Conservation (phyloP, 2,329 filamentous ascomycete species). For the Tolypocladium tundrense region DNA sequence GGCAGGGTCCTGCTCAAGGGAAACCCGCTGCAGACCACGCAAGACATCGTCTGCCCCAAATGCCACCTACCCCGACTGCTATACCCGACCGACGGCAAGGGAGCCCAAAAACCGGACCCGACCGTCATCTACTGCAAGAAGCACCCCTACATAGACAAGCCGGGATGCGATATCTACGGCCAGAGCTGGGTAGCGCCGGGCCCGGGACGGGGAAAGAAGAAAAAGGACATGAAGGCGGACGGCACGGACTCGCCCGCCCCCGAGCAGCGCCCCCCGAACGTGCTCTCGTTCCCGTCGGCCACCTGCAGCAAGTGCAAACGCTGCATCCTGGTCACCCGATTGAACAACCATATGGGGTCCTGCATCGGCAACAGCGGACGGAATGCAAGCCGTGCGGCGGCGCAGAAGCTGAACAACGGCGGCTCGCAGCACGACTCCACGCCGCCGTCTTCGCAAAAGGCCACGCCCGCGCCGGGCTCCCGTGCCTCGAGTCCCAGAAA, state of each 20-base stretch:
- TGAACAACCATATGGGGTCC: slow-evolving; percentile 60
- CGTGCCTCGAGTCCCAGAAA: slow-evolving; percentile 46
- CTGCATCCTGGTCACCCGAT: slow-evolving; percentile 52
- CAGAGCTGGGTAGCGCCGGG: slow-evolving; percentile 69
- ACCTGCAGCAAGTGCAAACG: slow-evolving; percentile 60
- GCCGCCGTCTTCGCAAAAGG: slow-evolving; percentile 52
- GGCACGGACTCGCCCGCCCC: slow-evolving; percentile 36
- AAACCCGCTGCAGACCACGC: slow-evolving; percentile 61
- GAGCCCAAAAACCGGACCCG: slow-evolving; percentile 54
- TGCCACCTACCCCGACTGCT: slow-evolving; percentile 67
- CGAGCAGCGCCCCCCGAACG: slow-evolving; percentile 48
- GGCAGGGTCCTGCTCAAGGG: slow-evolving; percentile 59
- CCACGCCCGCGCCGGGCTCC: slow-evolving; percentile 46
- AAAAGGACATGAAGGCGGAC: slow-evolving; percentile 57
- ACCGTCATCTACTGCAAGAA: slow-evolving; percentile 68
- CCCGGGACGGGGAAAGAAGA: slow-evolving; percentile 64
- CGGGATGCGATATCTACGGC: slow-evolving; percentile 71
- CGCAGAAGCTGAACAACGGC: slow-evolving; percentile 53
- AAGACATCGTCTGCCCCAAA: slow-evolving; percentile 62
- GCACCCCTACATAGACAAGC: slow-evolving; percentile 65
- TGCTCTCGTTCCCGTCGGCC: slow-evolving; percentile 53
- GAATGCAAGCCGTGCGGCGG: slow-evolving; percentile 51
- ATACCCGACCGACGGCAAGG: slow-evolving; percentile 61
- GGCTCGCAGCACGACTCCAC: slow-evolving; percentile 45
- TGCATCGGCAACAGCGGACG: slow-evolving; percentile 57